Evolutionary conservation across 352 stramenopile species (phyloP).

Genomic region (Globisporangium echinulatum): DNA sequence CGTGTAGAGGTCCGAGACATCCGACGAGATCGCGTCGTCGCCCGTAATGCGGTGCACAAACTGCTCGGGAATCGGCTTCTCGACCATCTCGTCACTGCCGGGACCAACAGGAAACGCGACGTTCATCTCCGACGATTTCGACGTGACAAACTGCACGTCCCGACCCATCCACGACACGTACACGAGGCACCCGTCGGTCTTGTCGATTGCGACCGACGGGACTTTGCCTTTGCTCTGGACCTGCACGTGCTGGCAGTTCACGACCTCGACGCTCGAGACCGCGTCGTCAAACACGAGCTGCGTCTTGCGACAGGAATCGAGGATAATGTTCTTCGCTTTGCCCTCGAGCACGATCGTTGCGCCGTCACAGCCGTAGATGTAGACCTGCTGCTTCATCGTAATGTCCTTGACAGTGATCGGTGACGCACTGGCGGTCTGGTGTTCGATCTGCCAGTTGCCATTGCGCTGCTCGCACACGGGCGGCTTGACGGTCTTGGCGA

Average conservation of each 20-base stretch:
- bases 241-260: slow-evolving; percentile 98
- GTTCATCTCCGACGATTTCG: slow-evolving; percentile 97
- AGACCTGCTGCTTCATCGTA: slow-evolving; percentile 95
- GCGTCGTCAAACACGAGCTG: slow-evolving; percentile 95
- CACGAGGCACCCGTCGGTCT: slow-evolving; percentile 96
- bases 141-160: slow-evolving; percentile 90
- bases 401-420: slow-evolving; percentile 87
- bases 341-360: slow-evolving; percentile 93
- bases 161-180: slow-evolving; percentile 93
- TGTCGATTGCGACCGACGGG: slow-evolving; percentile 97
- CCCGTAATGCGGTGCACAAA: slow-evolving; percentile 92
- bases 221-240: slow-evolving; percentile 92
- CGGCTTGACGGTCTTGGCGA: slow-evolving; percentile 35
- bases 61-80: slow-evolving; percentile 96
- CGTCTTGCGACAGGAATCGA: slow-evolving; percentile 95
- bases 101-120: slow-evolving; percentile 89
- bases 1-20: slow-evolving; percentile 94
- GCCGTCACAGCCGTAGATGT: slow-evolving; percentile 94
- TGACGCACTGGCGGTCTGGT: slow-evolving; percentile 81
- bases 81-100: slow-evolving; percentile 88
- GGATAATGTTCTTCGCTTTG: slow-evolving; percentile 96
- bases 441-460: slow-evolving; percentile 96
- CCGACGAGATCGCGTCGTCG: slow-evolving; percentile 82
- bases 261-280: slow-evolving; percentile 95
- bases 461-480: slow-evolving; percentile 85